Conservation (phyloP, 805 yeast species). For the Metschnikowia colocasiae region DNA sequence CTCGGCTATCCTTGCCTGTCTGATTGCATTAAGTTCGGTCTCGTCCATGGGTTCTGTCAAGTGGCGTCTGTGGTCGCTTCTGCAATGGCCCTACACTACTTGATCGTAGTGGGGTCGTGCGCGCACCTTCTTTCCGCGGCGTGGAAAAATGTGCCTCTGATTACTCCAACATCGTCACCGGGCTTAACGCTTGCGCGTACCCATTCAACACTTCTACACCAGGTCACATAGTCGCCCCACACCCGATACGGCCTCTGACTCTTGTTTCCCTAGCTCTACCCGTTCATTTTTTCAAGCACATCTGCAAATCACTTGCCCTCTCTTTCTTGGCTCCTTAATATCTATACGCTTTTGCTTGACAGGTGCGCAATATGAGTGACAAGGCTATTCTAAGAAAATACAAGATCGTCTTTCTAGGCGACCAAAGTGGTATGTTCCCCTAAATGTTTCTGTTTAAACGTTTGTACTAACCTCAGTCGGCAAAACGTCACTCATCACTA, state of each 20-base stretch:
- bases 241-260: background rate
- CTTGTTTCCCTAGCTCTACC: background rate
- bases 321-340: background rate
- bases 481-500: slow-evolving; percentile 90
- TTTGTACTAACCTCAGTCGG: slow-evolving; percentile 55
- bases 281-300: background rate
- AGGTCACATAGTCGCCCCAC: background rate
- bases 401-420: slow-evolving; percentile 95
- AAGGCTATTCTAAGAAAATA: slow-evolving; percentile 55
- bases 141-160: slow-evolving; percentile 2
- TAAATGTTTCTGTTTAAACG: background rate
- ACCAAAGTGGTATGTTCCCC: slow-evolving; percentile 65
- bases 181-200: slow-evolving; percentile 1
- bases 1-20: slow-evolving; percentile 89
- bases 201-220: background rate
- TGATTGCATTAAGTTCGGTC: slow-evolving; percentile 79
- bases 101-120: background rate
- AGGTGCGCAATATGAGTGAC: slow-evolving; percentile 23
- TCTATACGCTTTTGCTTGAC: background rate
- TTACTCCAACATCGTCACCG: background rate
- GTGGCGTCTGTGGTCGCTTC: background rate
- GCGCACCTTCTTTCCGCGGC: slow-evolving; percentile 2
- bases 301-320: background rate
- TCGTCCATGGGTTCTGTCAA: slow-evolving; percentile 62
- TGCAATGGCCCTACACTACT: background rate